Evolutionary conservation across 1,284 basidiomycete species (phyloP).

Genomic region (Apiotrichum porosum): DNA sequence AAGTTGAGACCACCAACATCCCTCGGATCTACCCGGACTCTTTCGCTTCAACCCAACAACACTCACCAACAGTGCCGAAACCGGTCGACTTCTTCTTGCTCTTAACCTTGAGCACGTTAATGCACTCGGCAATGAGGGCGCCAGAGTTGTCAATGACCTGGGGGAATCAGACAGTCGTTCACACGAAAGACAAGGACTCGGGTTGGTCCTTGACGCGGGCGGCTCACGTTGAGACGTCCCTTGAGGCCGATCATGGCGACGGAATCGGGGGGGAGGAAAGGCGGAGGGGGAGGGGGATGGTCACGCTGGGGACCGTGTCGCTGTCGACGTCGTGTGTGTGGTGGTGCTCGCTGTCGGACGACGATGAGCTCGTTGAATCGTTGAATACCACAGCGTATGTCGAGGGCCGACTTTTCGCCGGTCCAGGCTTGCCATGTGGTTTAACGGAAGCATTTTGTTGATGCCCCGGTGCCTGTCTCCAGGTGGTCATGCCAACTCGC

Average conservation of each 20-base stretch:
- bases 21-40: too few species aligned
- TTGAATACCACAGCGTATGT: too few species aligned
- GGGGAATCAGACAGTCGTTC: neutral
- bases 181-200: neutral
- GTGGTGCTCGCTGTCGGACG: too few species aligned
- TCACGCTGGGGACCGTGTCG: neutral
- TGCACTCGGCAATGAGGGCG: slow-evolving; percentile 88
- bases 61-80: slow-evolving; percentile 60
- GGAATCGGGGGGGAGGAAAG: neutral
- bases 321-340: neutral
- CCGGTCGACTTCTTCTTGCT: slow-evolving; percentile 57
- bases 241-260: slow-evolving; percentile 86
- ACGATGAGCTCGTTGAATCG: too few species aligned
- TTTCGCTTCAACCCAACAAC: too few species aligned
- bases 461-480: too few species aligned
- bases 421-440: too few species aligned
- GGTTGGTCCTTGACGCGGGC: neutral
- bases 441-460: too few species aligned
- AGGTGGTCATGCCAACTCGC: too few species aligned
- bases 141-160: slow-evolving; percentile 99
- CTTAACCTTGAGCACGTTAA: slow-evolving; percentile 95
- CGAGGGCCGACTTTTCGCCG: too few species aligned
- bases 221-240: slow-evolving; percentile 70
- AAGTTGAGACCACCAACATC: too few species aligned
- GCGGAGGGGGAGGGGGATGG: neutral